Conservation (phyloP, 768 basidiomycete species). For the Pholiota conissans region DNA sequence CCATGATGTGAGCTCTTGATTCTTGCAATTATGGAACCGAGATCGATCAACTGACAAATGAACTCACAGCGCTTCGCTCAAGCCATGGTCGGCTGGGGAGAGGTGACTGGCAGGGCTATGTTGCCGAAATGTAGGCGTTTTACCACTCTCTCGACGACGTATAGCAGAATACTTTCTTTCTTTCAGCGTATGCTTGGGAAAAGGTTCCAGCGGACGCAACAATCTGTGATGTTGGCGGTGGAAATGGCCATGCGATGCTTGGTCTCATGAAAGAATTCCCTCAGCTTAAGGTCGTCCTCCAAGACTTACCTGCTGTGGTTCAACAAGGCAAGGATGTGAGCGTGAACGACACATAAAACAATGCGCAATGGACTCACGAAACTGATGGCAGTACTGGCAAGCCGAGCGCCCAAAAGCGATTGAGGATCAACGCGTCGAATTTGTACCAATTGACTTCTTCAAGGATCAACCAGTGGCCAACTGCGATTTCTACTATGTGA, state of each 20-base stretch:
- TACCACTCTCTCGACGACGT: no score
- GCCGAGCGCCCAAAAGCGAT: constrained; percentile 34
- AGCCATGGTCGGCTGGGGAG: constrained; percentile 33
- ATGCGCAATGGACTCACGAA: no score
- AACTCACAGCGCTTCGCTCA: constrained; percentile 24
- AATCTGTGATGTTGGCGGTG: constrained; percentile 42
- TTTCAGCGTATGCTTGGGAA: constrained; percentile 36
- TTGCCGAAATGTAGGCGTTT: constrained; percentile 6
- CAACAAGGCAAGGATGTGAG: constrained; percentile 26
- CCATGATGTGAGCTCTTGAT: constrained; percentile 1
- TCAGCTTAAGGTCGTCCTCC: constrained; percentile 32
- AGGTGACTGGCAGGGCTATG: constrained; percentile 17
- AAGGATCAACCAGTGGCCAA: constrained; percentile 32
- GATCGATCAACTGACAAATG: constrained; percentile 9
- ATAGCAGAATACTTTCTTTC: not conserved
- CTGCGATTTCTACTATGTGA: constrained; percentile 43
- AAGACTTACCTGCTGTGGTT: constrained; percentile 33
- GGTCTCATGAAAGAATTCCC: constrained; percentile 31
- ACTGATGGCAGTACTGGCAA: not conserved
- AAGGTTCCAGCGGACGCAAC: constrained; percentile 24
- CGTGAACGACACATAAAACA: not conserved
- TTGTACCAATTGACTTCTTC: constrained; percentile 40
- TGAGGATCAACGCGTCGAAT: constrained; percentile 32
- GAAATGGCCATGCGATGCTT: constrained; percentile 34
- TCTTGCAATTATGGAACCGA: no score